Evolutionary conservation across 352 stramenopile species (phyloP).

Genomic region (Phytophthora pluvialis): DNA sequence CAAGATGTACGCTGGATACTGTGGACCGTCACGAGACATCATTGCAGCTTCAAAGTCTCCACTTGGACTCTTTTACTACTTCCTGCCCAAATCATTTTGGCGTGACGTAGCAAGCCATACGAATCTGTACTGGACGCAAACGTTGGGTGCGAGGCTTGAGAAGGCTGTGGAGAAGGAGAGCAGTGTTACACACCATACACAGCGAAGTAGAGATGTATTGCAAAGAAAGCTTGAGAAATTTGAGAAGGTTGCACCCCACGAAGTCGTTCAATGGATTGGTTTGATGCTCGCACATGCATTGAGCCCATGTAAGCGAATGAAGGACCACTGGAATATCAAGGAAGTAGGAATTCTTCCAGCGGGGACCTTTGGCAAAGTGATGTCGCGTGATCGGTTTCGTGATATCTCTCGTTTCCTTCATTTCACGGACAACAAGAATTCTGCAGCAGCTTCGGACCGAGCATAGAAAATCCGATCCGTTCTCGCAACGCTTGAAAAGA

Average conservation of each 20-base stretch:
- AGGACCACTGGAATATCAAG: not conserved
- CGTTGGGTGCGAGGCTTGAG: not conserved
- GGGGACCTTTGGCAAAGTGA: constrained; percentile 10
- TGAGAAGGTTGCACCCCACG: constrained; percentile 1
- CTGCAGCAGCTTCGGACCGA: not conserved
- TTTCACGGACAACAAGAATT: constrained; percentile 2
- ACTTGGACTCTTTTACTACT: constrained; percentile 17
- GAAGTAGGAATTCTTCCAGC: not conserved
- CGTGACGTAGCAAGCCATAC: constrained; percentile 5
- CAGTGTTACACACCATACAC: not conserved
- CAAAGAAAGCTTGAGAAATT: not conserved
- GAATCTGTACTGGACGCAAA: constrained; percentile 10
- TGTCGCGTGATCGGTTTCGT: constrained; percentile 11
- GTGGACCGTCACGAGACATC: not conserved
- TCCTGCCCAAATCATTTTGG: constrained; percentile 20
- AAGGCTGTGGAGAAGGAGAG: not conserved
- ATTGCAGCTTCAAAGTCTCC: not conserved
- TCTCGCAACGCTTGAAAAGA: constrained; percentile 4
- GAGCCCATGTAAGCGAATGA: not conserved
- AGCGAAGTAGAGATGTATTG: not conserved
- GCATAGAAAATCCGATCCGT: constrained; percentile 17
- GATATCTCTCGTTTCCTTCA: constrained; percentile 9
- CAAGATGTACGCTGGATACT: constrained; percentile 13
- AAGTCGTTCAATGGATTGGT: constrained; percentile 11
- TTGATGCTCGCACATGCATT: constrained; percentile 10